A percentile compares a stretch with the other conserved stretches of the same genome.
Conservation (phyloP, 2,329 filamentous ascomycete genomes). For the Talaromyces sp. region DNA sequence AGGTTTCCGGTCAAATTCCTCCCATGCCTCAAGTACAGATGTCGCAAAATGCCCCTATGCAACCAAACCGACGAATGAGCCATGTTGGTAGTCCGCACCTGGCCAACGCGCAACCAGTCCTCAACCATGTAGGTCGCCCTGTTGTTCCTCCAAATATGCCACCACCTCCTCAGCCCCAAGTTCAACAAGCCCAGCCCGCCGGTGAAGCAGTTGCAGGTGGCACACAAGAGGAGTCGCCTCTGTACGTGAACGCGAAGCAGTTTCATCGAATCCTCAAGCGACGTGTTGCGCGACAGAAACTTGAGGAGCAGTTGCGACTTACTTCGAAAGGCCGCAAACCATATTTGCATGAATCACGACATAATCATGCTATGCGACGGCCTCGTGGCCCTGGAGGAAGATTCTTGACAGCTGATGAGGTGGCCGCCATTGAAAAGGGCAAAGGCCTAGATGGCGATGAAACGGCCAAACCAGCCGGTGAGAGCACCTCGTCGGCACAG, state of each 20-base stretch:
- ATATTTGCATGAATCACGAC: conserved; percentile 93
- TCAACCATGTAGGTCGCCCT: conserved; percentile 63
- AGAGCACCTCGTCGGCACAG: conserved; percentile 37
- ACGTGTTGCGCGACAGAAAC: conserved; percentile 83
- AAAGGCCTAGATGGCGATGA: conserved; percentile 39
- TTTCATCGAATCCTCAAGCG: conserved; percentile 97
- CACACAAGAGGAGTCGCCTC: conserved; percentile 76
- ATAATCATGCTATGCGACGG: conserved; percentile 96
- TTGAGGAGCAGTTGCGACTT: conserved; percentile 86
- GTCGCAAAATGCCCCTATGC: conserved; percentile 57
- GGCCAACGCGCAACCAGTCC: conserved; percentile 68
- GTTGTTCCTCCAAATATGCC: conserved; percentile 52
- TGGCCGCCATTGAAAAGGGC: conserved; percentile 77
- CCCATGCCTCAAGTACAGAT: conserved; percentile 49
- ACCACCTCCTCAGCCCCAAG: conserved; percentile 54
- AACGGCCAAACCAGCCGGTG: conserved; percentile 30
- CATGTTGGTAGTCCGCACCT: conserved; percentile 70
- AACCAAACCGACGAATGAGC: conserved; percentile 65
- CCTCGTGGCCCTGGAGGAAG: conserved; percentile 90
- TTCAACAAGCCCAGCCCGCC: conserved; percentile 68
- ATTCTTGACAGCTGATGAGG: conserved; percentile 94
- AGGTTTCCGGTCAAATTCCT: conserved; percentile 61
- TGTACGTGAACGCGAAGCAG: conserved; percentile 98
- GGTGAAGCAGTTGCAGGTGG: conserved; percentile 71
- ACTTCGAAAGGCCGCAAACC: conserved; percentile 96